Base-by-base conservation (phyloP, 1,284 basidiomycete species). In the Malassezia pachydermatis region DNA sequence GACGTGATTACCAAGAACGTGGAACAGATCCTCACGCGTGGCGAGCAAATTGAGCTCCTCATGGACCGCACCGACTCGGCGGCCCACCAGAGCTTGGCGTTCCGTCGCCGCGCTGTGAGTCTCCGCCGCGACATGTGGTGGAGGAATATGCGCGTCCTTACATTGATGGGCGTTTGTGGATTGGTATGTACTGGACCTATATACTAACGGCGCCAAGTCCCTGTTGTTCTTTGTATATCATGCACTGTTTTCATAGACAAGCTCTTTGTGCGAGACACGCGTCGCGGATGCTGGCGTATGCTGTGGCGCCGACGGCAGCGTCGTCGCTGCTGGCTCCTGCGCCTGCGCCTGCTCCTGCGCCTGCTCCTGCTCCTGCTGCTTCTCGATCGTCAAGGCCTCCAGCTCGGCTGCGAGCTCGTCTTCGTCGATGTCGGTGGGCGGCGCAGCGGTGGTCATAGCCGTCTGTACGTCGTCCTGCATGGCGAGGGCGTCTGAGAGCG, bases 1-100 rank as follows among this genome's bases (percentile, higher is more conserved):
- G 85, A 92, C 63, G 88, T 95, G 73, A 94, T 95, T 88, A 89
- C 94, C 9, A 55, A 72, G 38, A 73, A 73, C 33, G 61, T 73
- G 1, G 70, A 71, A 41, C 84, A 88, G 73, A 94, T 98, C 60
- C 78, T 99, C 32, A 84, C 80, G 49, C 78, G 94, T 33, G 94
- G 92, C 7, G 94, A 99, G 73, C 79, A 92, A 48, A 88, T 99
- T 63, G 92, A 96, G 70, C 77, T 96, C 17, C 78, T 99, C 34
- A 85, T 98, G 36, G 88, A 96, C 77, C 90, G 96, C 78, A 98
- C 92, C 25, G 90, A 96, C 71, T 85, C 81, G 51, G 88, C 96
- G 79, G 86, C 88, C 2, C 84, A 83, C 23, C 90, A 98, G 73
- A 88, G 90, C 6, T 86, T 87, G n/a, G 88, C 88, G 2, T 99